Evolutionary conservation across 2,329 filamentous ascomycete species (phyloP).

Genomic region (Lasiodiplodia theobromae): DNA sequence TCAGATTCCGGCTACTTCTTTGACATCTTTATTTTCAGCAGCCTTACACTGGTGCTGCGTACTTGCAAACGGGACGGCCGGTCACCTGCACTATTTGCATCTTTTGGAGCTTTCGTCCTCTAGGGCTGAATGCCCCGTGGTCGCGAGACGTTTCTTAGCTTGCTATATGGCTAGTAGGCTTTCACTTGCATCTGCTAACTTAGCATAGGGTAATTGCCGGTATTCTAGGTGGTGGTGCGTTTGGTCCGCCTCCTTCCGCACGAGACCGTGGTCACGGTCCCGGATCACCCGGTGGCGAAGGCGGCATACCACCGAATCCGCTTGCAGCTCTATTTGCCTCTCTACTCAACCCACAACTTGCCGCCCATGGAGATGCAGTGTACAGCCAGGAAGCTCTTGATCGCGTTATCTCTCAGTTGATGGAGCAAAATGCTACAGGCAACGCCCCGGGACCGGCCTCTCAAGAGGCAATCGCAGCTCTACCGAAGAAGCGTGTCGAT

Average conservation of each 20-base stretch:
- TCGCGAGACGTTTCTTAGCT: not conserved
- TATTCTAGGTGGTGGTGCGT: constrained; percentile 18
- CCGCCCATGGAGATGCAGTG: constrained; percentile 76
- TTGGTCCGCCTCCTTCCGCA: constrained; percentile 6
- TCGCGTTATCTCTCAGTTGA: constrained; percentile 82
- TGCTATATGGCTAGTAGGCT: not conserved
- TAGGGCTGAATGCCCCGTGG: not conserved
- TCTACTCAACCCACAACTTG: constrained; percentile 40
- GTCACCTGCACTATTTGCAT: not conserved
- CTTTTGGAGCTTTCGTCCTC: not conserved
- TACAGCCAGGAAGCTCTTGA: constrained; percentile 92
- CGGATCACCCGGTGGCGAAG: not conserved
- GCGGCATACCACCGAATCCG: constrained; percentile 40
- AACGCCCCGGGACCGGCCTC: constrained; percentile 85
- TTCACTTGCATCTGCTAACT: not conserved
- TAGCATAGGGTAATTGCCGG: constrained; percentile 20
- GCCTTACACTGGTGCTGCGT: not conserved
- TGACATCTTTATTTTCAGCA: not conserved
- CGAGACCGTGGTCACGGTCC: constrained; percentile 8
- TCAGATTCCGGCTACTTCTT: not conserved
- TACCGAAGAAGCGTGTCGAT: constrained; percentile 76
- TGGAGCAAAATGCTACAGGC: constrained; percentile 80
- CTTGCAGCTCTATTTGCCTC: constrained; percentile 54
- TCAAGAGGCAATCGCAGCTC: constrained; percentile 72
- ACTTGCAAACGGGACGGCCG: not conserved